These are phyloP conservation scores for Phytophthora cajani DNA, from an alignment of 352 stramenopile species.

Conservation along the genomic window DNA sequence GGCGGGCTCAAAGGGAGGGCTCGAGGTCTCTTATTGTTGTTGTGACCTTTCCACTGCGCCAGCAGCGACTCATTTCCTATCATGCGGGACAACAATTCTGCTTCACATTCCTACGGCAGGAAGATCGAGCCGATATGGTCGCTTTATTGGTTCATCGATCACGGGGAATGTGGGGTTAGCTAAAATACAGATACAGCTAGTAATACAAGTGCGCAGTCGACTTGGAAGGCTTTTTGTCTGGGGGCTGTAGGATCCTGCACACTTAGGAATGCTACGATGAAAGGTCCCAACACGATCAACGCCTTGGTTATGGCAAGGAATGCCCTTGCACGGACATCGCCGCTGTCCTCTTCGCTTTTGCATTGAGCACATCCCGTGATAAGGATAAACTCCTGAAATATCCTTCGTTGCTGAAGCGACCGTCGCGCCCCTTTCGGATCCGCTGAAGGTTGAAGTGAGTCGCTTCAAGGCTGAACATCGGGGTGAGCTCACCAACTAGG, in stretches of 20 bases:
- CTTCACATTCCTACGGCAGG: background rate
- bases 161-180: too few relatives aligned
- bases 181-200: too few relatives aligned
- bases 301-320: background rate
- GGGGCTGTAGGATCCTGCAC: too few relatives aligned
- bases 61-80: background rate
- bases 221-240: too few relatives aligned
- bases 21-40: background rate
- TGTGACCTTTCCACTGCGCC: background rate
- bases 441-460: background rate
- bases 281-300: background rate
- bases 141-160: too few relatives aligned
- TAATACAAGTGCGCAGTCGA: too few relatives aligned
- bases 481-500: background rate
- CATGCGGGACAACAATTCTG: background rate
- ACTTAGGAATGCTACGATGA: background rate
- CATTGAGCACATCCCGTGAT: background rate
- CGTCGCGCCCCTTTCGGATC: background rate
- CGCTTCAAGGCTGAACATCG: conserved; percentile 3
- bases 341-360: background rate
- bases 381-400: background rate
- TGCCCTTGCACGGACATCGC: background rate
- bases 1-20: background rate
- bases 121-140: background rate
- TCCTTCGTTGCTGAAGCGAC: background rate